Percentiles rank a stretch among this genome's conserved stretches.
Evolutionary conservation across 192 early-diverging fungal species (phyloP).

Genomic region (Spizellomyces sp.): DNA sequence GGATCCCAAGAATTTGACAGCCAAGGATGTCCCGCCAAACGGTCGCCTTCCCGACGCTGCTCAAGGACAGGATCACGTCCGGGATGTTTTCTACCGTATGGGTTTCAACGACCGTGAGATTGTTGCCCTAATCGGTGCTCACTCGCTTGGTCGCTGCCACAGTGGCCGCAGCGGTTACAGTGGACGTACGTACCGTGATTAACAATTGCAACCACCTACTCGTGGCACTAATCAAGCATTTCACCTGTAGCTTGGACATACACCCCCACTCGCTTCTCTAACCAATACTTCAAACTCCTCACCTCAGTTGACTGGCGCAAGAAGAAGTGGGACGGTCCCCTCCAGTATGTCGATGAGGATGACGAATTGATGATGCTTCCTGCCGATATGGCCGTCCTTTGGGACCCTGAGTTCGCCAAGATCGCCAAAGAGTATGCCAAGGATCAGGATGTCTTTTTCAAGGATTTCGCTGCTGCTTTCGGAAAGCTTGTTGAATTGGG

Average conservation of each 20-base stretch:
- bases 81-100: constrained; percentile 65
- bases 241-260: constrained; percentile 74
- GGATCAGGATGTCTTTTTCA: constrained; percentile 69
- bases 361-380: constrained; percentile 71
- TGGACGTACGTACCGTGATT: constrained; percentile 43
- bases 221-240: too few species aligned
- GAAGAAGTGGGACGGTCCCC: constrained; percentile 79
- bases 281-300: constrained; percentile 80
- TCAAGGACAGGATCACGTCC: constrained; percentile 56
- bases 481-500: constrained; percentile 89
- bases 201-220: background rate
- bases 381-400: constrained; percentile 67
- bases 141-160: constrained; percentile 66
- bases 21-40: constrained; percentile 58
- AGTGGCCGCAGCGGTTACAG: constrained; percentile 62
- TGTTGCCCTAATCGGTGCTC: constrained; percentile 70
- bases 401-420: constrained; percentile 58
- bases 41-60: constrained; percentile 72
- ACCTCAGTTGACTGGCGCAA: constrained; percentile 42
- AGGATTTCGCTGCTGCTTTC: constrained; percentile 86
- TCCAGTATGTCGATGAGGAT: constrained; percentile 81
- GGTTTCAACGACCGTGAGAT: constrained; percentile 67
- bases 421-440: constrained; percentile 67
- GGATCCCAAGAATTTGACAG: constrained; percentile 40
- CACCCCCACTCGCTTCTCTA: constrained; percentile 86